Percentiles rank a stretch among this genome's conserved stretches.
These are phyloP conservation scores for Pinus albicaulis DNA, from an alignment of 75 land plant species.

Conservation along the genomic window DNA sequence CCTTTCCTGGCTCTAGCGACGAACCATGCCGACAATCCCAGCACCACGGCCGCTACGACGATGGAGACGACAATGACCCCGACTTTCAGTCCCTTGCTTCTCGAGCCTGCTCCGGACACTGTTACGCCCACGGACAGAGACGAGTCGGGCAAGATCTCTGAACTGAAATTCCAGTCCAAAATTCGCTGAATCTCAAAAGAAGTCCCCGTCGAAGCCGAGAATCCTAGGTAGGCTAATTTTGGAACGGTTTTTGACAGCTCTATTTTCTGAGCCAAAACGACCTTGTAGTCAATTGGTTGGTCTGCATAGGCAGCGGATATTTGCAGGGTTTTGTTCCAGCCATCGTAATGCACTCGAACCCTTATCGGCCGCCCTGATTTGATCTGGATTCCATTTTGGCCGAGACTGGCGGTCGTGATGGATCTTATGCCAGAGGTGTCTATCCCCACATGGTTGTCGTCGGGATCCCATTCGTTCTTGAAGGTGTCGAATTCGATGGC, in stretches of 20 bases:
- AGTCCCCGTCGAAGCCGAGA: slow-evolving; percentile 47
- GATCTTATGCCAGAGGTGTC: slow-evolving; percentile 27
- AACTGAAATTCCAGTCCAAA: slow-evolving; percentile 32
- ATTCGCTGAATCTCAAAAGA: slow-evolving; percentile 21
- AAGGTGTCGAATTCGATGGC: slow-evolving; percentile 49
- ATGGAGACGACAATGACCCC: background rate
- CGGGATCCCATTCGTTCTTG: slow-evolving; percentile 26
- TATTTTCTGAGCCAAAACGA: slow-evolving; percentile 1
- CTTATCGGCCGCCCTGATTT: slow-evolving; percentile 5
- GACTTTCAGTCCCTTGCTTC: background rate
- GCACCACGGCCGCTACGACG: background rate
- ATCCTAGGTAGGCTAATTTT: slow-evolving; percentile 29
- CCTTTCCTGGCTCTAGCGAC: background rate
- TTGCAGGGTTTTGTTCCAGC: slow-evolving; percentile 2
- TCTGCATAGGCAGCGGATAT: background rate
- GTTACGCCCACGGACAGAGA: no score
- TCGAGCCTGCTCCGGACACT: background rate
- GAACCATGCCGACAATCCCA: background rate
- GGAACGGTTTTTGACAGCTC: slow-evolving; percentile 30
- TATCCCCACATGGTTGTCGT: slow-evolving; percentile 42
- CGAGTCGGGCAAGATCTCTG: background rate
- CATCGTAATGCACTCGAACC: slow-evolving; percentile 38
- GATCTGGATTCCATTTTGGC: background rate
- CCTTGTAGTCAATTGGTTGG: background rate
- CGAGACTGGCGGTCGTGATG: background rate